Base-by-base conservation (phyloP, 495 filamentous ascomycete species). In the Annulohypoxylon moriforme region DNA sequence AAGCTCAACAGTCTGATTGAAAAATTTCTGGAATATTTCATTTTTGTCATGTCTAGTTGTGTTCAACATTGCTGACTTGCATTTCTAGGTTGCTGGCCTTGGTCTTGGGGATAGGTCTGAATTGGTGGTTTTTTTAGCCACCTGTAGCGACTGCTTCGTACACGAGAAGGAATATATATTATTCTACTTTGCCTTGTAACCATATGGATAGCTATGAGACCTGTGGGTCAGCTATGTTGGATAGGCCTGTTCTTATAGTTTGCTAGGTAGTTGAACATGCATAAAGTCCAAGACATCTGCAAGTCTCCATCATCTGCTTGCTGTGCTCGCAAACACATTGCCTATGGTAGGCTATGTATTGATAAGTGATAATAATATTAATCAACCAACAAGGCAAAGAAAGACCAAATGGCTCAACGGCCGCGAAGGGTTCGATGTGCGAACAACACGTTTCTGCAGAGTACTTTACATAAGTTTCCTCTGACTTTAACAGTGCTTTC, bases 1-100 rank as follows among this genome's bases (percentile, higher is more conserved):
- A 87, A 87, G 85, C 85, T 87, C 85, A 87, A 87, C 85, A 86
- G 84, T 87, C 85, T 87, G 85, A 87, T 68, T 62, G 40, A 66
- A 67, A 67, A 27, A 4, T 34, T 27, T 33, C 18, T 60, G 3
- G n/a, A 49, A 22, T 38, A 60, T 34, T 63, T 58, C 1, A 16
- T 55, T 59, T 10, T 25, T 64, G 20, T 33, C 46, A 50, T 22
- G 38, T 40, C 22, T 40, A 58, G 36, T 33, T 33, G 0, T 31
- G 24, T 52, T 31, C 24, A 61, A 16, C 50, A 42, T 68, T 22
- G 70, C 70, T 73, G 47, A 73, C 57, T 53, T 49, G 8, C n/a
- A 14, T 18, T 42, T 20, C 13, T 57, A 68, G 64, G 53, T 60
- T 72, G 42, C 18, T 25, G 2, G 1, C 6, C 14, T 55, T 14